These are phyloP conservation scores for Sanghuangporus weigelae DNA, from an alignment of 1,284 basidiomycete genomes.

Conservation along the genomic window DNA sequence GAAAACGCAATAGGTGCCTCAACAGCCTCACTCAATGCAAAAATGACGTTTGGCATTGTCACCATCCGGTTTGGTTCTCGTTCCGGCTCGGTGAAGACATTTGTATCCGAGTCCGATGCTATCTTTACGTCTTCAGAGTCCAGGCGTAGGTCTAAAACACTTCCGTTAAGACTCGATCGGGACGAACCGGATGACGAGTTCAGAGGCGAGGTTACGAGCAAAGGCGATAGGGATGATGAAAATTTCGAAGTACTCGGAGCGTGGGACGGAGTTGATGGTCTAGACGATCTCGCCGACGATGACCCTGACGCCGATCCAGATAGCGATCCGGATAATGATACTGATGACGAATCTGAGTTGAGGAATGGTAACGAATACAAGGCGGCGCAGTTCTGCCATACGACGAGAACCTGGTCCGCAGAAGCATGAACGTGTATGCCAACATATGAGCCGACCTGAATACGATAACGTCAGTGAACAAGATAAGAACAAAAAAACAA, in stretches of 20 bases:
- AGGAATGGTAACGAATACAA: slow-evolving; percentile 6
- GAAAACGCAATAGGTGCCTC: slow-evolving; percentile 11
- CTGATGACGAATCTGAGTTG: not conserved
- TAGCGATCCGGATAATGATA: not conserved
- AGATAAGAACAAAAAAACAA: not conserved
- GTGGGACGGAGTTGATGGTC: not conserved
- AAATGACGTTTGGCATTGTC: slow-evolving; percentile 7
- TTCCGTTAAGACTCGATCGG: not conserved
- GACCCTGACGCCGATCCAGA: not conserved
- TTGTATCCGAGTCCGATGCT: not conserved
- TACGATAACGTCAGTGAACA: not conserved
- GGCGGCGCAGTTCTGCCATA: slow-evolving; percentile 12
- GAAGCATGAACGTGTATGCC: slow-evolving; percentile 8
- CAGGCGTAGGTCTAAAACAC: not conserved
- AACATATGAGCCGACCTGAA: slow-evolving; percentile 7
- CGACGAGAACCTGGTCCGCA: slow-evolving; percentile 7
- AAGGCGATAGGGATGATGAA: not conserved
- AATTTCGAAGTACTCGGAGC: not conserved
- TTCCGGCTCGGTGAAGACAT: not conserved
- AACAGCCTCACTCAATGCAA: slow-evolving; percentile 10
- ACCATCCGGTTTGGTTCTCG: not conserved
- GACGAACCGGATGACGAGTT: slow-evolving; percentile 2
- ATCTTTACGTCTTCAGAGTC: not conserved
- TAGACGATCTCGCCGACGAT: not conserved
- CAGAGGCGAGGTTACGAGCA: not conserved